Base-by-base conservation (phyloP, 345 rosid species). In the Eucalyptus cloeziana region DNA sequence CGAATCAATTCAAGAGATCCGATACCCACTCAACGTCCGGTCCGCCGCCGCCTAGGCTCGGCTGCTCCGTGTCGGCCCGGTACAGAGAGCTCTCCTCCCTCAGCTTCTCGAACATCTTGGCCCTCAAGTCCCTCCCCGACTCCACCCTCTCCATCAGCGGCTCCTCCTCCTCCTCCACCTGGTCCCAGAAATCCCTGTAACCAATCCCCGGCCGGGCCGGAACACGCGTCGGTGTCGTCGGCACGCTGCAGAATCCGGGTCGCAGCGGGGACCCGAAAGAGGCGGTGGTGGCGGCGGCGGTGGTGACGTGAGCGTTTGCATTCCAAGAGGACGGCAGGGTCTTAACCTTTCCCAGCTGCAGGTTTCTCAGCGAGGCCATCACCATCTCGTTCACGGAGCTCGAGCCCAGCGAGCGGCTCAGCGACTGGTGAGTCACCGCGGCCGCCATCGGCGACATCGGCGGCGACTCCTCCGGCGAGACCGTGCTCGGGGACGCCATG, bases 21-120 rank as follows among this genome's bases (percentile, higher is more conserved):
- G 98, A 95, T 3, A 97, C 95, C 99, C 99, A 97, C 56, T 93
- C 96, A 4, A 96, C 93, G 89, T 97, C 97, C 22, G 97, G 98
- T 62, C 62, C 93, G 5, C 88, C 93, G 10, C 47, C 87, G 87
- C 88, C 56, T 21, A 37, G 80, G 50, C 33, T 52, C n/a, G 86
- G 25, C 43, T 37, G n/a, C 19, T 85, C 87, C 85, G 92, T 89
- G 12, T 91, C 92, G 13, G 80, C 91, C 90, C 93, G 92, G 6
- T 87, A 93, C 91, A 96, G 67, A 14, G 92, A 91, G 79, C 95
- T 95, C 91, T 96, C 99, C 90, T 92, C 95, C 90, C 97, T 92
- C 85, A 97, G 92, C 91, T 91, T 96, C 92, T 94, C 95, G 6
- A 96, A 95, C 95, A 96, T 94, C 90, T 87, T 94, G 1, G 92